Percentiles rank a stretch among this genome's conserved stretches.
Evolutionary conservation across 441 rosid genomes (phyloP).

Genomic region (Cnidoscolus chayamansa): DNA sequence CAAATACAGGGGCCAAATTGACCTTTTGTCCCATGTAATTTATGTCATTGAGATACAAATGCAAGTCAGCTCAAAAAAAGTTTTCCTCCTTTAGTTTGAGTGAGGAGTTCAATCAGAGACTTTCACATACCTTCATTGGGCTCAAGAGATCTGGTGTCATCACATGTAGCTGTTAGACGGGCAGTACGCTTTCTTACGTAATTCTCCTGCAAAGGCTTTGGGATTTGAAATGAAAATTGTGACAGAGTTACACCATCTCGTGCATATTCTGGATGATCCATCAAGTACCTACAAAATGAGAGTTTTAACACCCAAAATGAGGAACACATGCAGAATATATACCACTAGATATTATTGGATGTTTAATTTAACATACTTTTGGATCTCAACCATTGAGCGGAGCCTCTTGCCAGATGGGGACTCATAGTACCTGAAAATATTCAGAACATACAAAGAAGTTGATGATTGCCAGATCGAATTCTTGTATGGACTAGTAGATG

Average conservation of each 20-base stretch:
- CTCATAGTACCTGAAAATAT: constrained; percentile 66
- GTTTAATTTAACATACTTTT: constrained; percentile 49
- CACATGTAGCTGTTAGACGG: constrained; percentile 34
- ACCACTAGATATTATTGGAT: neutral
- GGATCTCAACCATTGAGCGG: constrained; percentile 79
- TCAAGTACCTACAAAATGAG: constrained; percentile 52
- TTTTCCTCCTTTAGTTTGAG: neutral
- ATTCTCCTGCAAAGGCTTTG: constrained; percentile 70
- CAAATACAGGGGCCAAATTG: too few species aligned
- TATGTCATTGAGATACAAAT: neutral
- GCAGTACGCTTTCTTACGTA: constrained; percentile 77
- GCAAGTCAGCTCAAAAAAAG: neutral
- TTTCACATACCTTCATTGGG: constrained; percentile 48
- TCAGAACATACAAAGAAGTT: neutral
- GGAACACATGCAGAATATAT: neutral
- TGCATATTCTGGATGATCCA: constrained; percentile 58
- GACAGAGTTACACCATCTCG: constrained; percentile 53
- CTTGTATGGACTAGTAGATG: neutral
- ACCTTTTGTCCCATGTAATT: neutral
- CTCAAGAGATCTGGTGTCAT: constrained; percentile 34
- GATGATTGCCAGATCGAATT: constrained; percentile 1
- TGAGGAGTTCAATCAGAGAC: constrained; percentile 12
- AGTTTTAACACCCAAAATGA: constrained; percentile 5
- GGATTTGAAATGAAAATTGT: constrained; percentile 82
- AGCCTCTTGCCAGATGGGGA: constrained; percentile 89